Evolutionary conservation across 75 land plant genomes (phyloP).

Genomic region (Selaginella tamariscina): DNA sequence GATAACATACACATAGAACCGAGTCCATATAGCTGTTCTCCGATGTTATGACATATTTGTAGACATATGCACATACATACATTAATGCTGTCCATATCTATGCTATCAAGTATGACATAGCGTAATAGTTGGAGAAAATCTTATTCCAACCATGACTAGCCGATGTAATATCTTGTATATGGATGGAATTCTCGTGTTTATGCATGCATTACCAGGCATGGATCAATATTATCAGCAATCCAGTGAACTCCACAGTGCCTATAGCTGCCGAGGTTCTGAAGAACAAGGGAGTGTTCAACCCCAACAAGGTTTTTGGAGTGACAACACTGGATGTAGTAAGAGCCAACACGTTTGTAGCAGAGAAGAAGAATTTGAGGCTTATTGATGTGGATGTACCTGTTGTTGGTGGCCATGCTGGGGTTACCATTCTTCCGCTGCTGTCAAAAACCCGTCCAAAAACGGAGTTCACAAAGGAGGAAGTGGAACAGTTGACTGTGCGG

Average conservation of each 20-base stretch:
- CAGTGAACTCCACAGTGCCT: slow-evolving; percentile 77
- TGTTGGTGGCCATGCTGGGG: slow-evolving; percentile 78
- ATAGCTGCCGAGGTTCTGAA: slow-evolving; percentile 76
- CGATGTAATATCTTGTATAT: too few species aligned
- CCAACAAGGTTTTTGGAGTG: slow-evolving; percentile 78
- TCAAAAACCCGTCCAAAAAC: slow-evolving; percentile 66
- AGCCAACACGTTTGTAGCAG: slow-evolving; percentile 78
- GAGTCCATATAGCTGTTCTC: too few species aligned
- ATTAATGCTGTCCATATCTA: too few species aligned
- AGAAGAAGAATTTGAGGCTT: slow-evolving; percentile 59
- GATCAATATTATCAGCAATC: slow-evolving; percentile 79
- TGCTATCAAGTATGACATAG: too few species aligned
- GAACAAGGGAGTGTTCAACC: slow-evolving; percentile 62
- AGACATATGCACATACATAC: too few species aligned
- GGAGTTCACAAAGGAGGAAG: slow-evolving; percentile 59
- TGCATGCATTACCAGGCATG: slow-evolving; percentile 27
- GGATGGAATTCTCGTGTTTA: too few species aligned
- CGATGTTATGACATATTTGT: background rate
- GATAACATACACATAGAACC: too few species aligned
- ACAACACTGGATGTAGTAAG: slow-evolving; percentile 82
- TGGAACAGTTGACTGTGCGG: slow-evolving; percentile 54
- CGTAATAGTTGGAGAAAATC: too few species aligned
- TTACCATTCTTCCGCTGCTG: slow-evolving; percentile 70
- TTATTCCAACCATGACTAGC: too few species aligned
- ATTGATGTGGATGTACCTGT: slow-evolving; percentile 88